Evolutionary conservation across 306 rosid genomes (phyloP), one percentile per base, ranked within the genome.

Genomic region (Echinosophora koreensis): DNA sequence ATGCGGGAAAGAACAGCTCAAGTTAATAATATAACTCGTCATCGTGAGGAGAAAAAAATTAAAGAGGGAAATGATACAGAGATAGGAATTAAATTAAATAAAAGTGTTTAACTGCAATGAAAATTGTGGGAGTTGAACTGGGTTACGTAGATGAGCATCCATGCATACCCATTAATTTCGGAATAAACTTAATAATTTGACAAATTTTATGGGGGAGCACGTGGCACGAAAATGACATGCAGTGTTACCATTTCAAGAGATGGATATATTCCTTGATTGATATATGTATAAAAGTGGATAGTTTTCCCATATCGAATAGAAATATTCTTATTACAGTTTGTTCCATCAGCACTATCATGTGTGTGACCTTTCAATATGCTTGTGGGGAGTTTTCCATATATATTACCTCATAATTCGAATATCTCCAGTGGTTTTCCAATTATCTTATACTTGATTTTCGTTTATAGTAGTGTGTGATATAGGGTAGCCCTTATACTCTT

Each of bases 231-330:
- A 52, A 61, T 54, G 76, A 58, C 76, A 49, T 28, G 56, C 6
- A 66, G 57, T 73, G 65, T 39, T 76, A 67, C 70, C 80, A 55
- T 52, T 39, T 66, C 58, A 51, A 82, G 82, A 76, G 80, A 50
- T 62, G 90, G 76, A 90, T 80, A 86, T 88, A 78, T 84, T 87
- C 91, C 63, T 37, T 55, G 38, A 70, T 39, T 80, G 72, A 72
- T 65, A 46, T 63, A 64, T 50, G 76, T 42, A 61, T 47, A 49
- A 69, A 78, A 83, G 73, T 80, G 81, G 77, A 83, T 85, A 76
- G 69, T 57, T 56, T 81, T 66, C 70, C 62, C 49, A 18, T 47
- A 2, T 76, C 69, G 51, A 77, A 76, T 66, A 84, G 3, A 60
- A 41, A 67, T 67, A 87, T 79, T 86, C 84, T 59, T 44, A 16